phyloP scores from a whole-genome alignment of 495 filamentous ascomycete species.

The Acidomyces sp. region DNA sequence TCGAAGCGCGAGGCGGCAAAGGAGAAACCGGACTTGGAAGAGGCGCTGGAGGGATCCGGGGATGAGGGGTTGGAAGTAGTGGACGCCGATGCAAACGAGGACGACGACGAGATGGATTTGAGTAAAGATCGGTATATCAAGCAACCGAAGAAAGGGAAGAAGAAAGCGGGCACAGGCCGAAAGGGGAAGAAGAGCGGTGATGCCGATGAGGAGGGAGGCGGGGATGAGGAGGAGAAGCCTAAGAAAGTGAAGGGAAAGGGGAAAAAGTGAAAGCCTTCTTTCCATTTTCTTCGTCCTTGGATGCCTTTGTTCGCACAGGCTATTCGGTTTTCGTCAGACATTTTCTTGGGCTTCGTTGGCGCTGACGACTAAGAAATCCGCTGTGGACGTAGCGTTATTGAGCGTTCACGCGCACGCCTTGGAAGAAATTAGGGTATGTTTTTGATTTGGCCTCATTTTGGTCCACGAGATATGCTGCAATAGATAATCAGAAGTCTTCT shows the following conservation, averaged over 20 bases:
- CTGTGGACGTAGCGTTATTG: no score
- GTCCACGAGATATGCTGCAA: no score
- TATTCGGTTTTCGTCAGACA: no score
- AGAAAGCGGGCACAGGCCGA: conserved; percentile 16
- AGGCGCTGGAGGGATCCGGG: conserved; percentile 87
- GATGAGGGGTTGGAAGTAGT: conserved; percentile 51
- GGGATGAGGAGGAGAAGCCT: conserved; percentile 42
- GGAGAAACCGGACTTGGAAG: conserved; percentile 85
- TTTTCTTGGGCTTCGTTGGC: no score
- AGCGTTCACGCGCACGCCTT: no score
- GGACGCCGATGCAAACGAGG: conserved; percentile 47
- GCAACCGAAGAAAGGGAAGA: conserved; percentile 44
- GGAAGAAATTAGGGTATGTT: no score
- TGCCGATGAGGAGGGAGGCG: conserved; percentile 41
- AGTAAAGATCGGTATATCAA: conserved; percentile 96
- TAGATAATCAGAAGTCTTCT: no score
- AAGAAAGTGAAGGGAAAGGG: conserved; percentile 21
- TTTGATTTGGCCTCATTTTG: no score
- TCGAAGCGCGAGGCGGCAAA: conserved; percentile 54
- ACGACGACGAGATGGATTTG: conserved; percentile 50
- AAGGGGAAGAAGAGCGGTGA: conserved; percentile 15
- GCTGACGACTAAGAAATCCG: no score
- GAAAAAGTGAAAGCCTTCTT: conserved; percentile 23
- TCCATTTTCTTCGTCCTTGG: no score
- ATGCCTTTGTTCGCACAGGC: no score